Percentiles rank a stretch among this genome's conserved stretches.
Evolutionary conservation across 805 yeast genomes (phyloP).

Genomic region (Metschnikowia gelsemii): DNA sequence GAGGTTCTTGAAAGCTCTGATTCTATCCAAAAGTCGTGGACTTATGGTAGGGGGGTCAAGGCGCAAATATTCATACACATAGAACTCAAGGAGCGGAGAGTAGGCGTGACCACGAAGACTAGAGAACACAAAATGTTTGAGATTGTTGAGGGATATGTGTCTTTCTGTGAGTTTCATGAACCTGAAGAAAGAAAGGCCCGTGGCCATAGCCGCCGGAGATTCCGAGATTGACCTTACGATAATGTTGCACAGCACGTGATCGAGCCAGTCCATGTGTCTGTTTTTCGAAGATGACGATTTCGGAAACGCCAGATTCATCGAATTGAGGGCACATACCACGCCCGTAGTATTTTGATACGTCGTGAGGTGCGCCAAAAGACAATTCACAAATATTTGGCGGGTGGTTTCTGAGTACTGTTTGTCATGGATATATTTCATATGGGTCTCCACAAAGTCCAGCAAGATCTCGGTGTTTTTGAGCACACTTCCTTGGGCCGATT

Average conservation of each 20-base stretch:
- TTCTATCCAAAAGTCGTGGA: conserved; percentile 5
- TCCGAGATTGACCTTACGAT: conserved; percentile 28
- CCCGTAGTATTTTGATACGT: conserved; percentile 38
- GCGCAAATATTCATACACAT: conserved; percentile 11
- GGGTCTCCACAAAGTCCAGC: conserved; percentile 24
- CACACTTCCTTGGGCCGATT: conserved; percentile 32
- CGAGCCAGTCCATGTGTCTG: too few relatives aligned
- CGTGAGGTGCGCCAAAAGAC: conserved; percentile 36
- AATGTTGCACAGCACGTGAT: conserved; percentile 32
- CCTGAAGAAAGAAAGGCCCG: conserved; percentile 26
- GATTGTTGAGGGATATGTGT: conserved; percentile 19
- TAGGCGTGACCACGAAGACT: conserved; percentile 12
- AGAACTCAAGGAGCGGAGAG: conserved; percentile 13
- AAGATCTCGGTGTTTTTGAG: conserved; percentile 31
- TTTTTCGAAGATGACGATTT: too few relatives aligned
- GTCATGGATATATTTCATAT: conserved; percentile 23
- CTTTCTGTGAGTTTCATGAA: conserved; percentile 18
- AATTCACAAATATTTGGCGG: conserved; percentile 31
- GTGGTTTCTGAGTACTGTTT: conserved; percentile 10
- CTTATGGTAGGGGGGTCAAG: conserved; percentile 3
- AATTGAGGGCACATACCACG: conserved; percentile 12
- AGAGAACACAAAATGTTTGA: conserved; percentile 24
- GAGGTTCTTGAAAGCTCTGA: conserved; percentile 3
- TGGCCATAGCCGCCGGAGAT: conserved; percentile 29
- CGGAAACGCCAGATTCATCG: conserved; percentile 15